phyloP scores from a whole-genome alignment of 257 asterid species.

The Solanum ahanhuiri region DNA sequence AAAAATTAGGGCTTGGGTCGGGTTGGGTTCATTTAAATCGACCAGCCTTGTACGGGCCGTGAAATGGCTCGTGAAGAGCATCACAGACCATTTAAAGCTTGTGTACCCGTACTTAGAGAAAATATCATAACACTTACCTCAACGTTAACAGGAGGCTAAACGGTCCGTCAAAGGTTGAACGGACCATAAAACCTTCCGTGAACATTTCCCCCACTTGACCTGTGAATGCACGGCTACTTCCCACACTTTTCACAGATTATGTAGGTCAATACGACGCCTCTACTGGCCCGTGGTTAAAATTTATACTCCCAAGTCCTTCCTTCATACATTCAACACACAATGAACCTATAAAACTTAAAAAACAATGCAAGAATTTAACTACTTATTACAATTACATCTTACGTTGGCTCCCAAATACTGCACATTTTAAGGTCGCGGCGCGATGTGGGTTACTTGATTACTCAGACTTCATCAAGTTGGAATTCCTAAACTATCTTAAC shows the following conservation, averaged over 20 bases:
- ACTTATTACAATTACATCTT: no score
- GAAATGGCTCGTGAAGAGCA: not conserved
- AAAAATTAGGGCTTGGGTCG: not conserved
- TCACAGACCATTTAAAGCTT: fast-evolving
- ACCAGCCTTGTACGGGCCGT: not conserved
- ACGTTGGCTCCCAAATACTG: no score
- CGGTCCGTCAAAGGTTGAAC: not conserved
- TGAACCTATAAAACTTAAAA: no score
- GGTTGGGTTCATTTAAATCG: not conserved
- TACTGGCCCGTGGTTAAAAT: no score
- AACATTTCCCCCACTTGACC: not conserved
- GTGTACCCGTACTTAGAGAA: not conserved
- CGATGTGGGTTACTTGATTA: no score
- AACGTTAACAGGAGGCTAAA: not conserved
- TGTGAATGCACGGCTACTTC: not conserved
- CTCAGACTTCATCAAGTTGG: no score
- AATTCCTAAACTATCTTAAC: no score
- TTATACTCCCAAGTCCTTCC: not conserved
- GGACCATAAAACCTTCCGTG: not conserved
- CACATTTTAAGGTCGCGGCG: no score
- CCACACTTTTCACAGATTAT: not conserved
- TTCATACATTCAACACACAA: no score
- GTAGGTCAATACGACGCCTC: not conserved
- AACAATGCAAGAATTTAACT: no score
- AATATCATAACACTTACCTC: no score